Evolutionary conservation across 495 filamentous ascomycete genomes (phyloP), one percentile per base, ranked within the genome.

Genomic region (Recurvomyces mirabilis): DNA sequence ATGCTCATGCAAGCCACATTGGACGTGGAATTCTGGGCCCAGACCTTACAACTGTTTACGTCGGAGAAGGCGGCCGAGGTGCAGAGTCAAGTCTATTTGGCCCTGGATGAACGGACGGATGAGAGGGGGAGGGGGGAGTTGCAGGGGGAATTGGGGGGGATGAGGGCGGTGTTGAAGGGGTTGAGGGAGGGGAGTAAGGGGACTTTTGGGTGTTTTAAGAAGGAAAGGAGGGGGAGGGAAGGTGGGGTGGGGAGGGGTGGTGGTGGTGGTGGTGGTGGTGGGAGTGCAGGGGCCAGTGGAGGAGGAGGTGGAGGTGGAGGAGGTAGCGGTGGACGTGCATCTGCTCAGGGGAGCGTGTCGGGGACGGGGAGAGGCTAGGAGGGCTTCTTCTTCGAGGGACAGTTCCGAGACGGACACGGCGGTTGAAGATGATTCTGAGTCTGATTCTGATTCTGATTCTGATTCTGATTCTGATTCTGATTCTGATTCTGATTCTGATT

Each of bases 1-100:
- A 77, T 78, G 6, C 71, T 98, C 36, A 93, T 95, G 81, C 93
- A 96, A 63, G 93, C 93, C 2, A 96, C 93, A 0, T 71, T 98
- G 4, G 91, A 98, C 47, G 87, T 93, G 7, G 91, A 98, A 62
- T 98, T 96, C 63, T 79, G 95, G 26, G 84, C 87, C 4, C 93
- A 96, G 67, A 94, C 88, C 10, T 66, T 98, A 41, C 81, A 73
- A 43, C 78, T 83, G 43, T 98, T 87, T 57, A 87, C 84, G 1
- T 87, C 83, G 11, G 80, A 93, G n/a, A 71, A 79, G 39, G 85
- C 85, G 14, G 77, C 74, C 12, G 71, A 82, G 49, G 68, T 79
- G 30, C 88, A 95, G 65, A 82, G 81, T 51, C 71, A 84, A 64
- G 82, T 96, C 41, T 98, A 98, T 60, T 74, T 85, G 40, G 82